Evolutionary conservation across 768 basidiomycete genomes (phyloP).

Genomic region (Kockovaella imperatae): DNA sequence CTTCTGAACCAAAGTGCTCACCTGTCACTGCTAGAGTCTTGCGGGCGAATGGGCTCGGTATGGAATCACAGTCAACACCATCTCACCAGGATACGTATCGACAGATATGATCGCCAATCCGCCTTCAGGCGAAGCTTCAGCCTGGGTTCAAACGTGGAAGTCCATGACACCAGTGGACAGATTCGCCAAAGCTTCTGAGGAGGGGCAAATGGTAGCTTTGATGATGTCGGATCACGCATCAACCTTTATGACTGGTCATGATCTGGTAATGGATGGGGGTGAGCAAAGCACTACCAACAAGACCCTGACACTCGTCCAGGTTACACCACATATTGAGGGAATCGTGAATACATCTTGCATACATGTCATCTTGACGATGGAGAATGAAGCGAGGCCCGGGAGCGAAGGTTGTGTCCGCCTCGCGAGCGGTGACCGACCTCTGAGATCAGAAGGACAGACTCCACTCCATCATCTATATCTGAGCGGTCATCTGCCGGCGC

Average conservation of each 20-base stretch:
- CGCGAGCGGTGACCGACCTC: too few species aligned
- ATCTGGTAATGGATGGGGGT: conserved; percentile 43
- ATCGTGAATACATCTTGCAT: too few species aligned
- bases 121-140: conserved; percentile 9
- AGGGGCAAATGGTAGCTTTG: conserved; percentile 4
- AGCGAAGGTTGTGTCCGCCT: too few species aligned
- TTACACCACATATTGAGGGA: too few species aligned
- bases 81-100: conserved; percentile 42
- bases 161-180: conserved; percentile 32
- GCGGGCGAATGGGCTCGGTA: conserved; percentile 43
- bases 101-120: conserved; percentile 42
- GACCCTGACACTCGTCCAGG: too few species aligned
- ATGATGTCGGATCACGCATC: conserved; percentile 22
- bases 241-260: conserved; percentile 42
- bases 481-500: too few species aligned
- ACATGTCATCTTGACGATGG: too few species aligned
- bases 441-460: too few species aligned
- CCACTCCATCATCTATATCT: too few species aligned
- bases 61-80: conserved; percentile 37
- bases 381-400: too few species aligned
- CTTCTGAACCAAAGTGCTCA: not conserved
- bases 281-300: too few species aligned
- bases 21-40: conserved; percentile 12
- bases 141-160: conserved; percentile 34
- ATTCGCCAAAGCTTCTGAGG: conserved; percentile 9